Base-by-base conservation (phyloP, 2,329 filamentous ascomycete species). In the Byssochlamys sp. region DNA sequence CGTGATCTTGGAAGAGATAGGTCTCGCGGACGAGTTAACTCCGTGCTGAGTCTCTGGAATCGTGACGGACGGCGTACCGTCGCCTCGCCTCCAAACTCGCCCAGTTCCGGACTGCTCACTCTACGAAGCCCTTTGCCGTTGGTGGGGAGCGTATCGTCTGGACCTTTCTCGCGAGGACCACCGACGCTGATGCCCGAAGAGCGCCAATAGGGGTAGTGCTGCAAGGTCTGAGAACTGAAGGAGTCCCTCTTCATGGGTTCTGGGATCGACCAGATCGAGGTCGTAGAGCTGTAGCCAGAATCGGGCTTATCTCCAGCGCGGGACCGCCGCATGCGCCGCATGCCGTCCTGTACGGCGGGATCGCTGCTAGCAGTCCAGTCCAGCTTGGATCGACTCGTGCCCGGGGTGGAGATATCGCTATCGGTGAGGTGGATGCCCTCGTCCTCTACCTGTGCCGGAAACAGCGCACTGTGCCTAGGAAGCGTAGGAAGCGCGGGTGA, bases 281-380 rank as follows among this genome's bases (percentile, higher is more conserved):
- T 65, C 11, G 69, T 68, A 31, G 71, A 74, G 56, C 71, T 73
- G 57, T 75, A 74, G 24, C 72, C 72, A 55, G 71, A 74, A 57
- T 75, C 72, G 11, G 65, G 65, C 55, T 73, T 73, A 55, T 61
- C 66, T 35, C 69, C 62, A 4, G 68, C 65, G 24, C 57, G 63
- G 3, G 58, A 58, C 33, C 61, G 67, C 50, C 59, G 63, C 28
- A 61, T 58, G 29, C 59, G 55, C 24, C 14, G 48, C 14, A 53
- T 53, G 35, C 54, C 53, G 19, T 52, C 26, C 14, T 62, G 60
- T 24, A 54, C 35, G 26, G 58, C 54, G 48, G 31, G 51, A 48
- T 65, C 64, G 11, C 63, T 62, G 7, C 59, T 49, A 4, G n/a
- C 19, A 39, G 14, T 29, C 12, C n/a, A 25, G 25, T 27, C 29